phyloP scores from a whole-genome alignment of 768 basidiomycete species.

The Mycena kentingensis region DNA sequence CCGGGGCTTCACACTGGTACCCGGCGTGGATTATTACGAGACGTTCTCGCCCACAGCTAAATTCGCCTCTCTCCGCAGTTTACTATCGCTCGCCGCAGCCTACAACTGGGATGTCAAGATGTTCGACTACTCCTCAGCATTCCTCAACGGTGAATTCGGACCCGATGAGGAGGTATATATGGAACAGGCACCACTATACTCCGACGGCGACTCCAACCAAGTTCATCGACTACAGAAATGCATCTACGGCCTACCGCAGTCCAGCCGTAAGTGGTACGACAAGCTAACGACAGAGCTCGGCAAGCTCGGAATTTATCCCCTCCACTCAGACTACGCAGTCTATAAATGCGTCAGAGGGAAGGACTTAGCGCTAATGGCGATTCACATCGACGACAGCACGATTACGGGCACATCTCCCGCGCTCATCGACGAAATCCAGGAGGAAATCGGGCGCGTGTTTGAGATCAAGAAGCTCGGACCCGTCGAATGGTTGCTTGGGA shows the following conservation, averaged over 20 bases:
- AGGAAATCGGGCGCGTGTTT: conserved; percentile 26
- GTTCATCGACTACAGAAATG: conserved; percentile 16
- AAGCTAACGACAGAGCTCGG: conserved; percentile 22
- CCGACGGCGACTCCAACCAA: not conserved
- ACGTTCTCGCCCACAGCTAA: conserved; percentile 25
- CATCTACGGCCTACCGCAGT: conserved; percentile 38
- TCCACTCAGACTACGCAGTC: conserved; percentile 12
- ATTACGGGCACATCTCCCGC: conserved; percentile 22
- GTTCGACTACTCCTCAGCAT: conserved; percentile 9
- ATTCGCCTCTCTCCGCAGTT: conserved; percentile 9
- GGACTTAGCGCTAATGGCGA: conserved; percentile 7
- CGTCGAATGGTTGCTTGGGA: conserved; percentile 32
- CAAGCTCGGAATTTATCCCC: not conserved
- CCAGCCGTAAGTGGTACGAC: conserved; percentile 32
- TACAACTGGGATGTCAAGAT: conserved; percentile 19
- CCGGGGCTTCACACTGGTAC: not conserved
- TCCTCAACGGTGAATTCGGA: conserved; percentile 11
- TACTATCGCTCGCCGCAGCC: conserved; percentile 18
- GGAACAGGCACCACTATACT: conserved; percentile 21
- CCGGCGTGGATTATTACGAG: not conserved
- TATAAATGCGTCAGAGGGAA: conserved; percentile 5
- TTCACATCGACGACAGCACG: conserved; percentile 38
- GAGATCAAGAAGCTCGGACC: conserved; percentile 33
- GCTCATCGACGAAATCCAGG: conserved; percentile 17
- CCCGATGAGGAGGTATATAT: conserved; percentile 22